phyloP scores from a whole-genome alignment of 2,329 filamentous ascomycete genomes.

The Venturia oleaginea region DNA sequence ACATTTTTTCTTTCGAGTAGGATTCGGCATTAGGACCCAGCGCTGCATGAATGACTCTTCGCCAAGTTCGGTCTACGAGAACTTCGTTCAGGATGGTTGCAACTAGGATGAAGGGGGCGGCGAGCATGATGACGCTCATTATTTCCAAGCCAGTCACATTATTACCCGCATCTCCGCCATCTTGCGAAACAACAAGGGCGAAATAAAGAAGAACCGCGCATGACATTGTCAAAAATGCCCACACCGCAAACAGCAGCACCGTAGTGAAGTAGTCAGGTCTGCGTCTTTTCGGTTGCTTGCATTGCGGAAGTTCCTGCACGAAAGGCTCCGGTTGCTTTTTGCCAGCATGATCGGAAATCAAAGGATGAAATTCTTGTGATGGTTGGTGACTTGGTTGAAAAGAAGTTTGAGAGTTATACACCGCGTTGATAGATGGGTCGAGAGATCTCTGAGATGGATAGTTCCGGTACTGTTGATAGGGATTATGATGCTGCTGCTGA shows the following conservation, averaged over 20 bases:
- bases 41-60: constrained; percentile 1
- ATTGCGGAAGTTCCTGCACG: not conserved
- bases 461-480: not conserved
- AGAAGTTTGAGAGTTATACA: constrained; percentile 1
- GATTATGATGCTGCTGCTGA: not conserved
- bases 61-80: not conserved
- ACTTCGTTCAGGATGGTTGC: constrained; percentile 6
- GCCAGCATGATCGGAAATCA: not conserved
- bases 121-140: not conserved
- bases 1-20: not conserved
- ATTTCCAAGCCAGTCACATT: constrained; percentile 1
- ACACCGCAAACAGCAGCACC: not conserved
- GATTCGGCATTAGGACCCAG: not conserved
- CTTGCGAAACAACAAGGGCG: not conserved
- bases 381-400: not conserved
- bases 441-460: not conserved
- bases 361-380: not conserved
- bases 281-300: not conserved
- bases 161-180: not conserved
- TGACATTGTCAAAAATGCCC: not conserved
- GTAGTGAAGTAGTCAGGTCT: not conserved
- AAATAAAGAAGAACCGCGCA: constrained; percentile 6
- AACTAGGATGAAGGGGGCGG: not conserved
- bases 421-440: not conserved
- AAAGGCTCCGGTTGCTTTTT: not conserved